phyloP scores from a whole-genome alignment of 768 basidiomycete species.

The Leucosporidium creatinivorum region DNA sequence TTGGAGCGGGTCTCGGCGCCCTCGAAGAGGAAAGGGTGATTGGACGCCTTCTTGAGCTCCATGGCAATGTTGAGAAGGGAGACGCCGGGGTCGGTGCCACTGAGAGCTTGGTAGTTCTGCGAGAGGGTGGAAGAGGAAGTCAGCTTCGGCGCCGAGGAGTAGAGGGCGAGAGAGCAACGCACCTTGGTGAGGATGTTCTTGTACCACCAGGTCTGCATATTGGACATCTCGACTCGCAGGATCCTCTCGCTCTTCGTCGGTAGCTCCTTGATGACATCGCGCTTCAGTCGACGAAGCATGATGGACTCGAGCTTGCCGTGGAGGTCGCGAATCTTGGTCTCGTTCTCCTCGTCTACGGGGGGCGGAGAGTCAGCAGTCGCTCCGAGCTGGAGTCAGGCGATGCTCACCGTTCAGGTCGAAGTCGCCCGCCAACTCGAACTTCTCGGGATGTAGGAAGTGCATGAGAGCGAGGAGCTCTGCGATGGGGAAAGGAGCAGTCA shows the following conservation, averaged over 20 bases:
- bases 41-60: constrained; percentile 91
- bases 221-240: constrained; percentile 91
- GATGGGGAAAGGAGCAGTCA: constrained; percentile 21
- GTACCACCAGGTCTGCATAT: constrained; percentile 80
- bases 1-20: constrained; percentile 69
- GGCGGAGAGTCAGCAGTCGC: background rate
- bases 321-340: constrained; percentile 71
- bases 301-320: constrained; percentile 85
- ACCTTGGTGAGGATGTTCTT: constrained; percentile 96
- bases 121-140: background rate
- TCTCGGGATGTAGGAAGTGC: constrained; percentile 99
- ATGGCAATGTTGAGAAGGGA: constrained; percentile 97
- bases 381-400: background rate
- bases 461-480: constrained; percentile 88
- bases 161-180: constrained; percentile 11
- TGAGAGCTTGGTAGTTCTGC: constrained; percentile 85
- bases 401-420: constrained; percentile 71
- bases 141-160: constrained; percentile 10
- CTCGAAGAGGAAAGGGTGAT: constrained; percentile 96
- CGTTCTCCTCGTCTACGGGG: constrained; percentile 63
- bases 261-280: constrained; percentile 88
- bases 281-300: constrained; percentile 91
- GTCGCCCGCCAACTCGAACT: constrained; percentile 88
- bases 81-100: constrained; percentile 74
- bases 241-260: constrained; percentile 99